phyloP scores from a whole-genome alignment of 2,329 filamentous ascomycete genomes.

The Aspergillus brunneoviolaceus region DNA sequence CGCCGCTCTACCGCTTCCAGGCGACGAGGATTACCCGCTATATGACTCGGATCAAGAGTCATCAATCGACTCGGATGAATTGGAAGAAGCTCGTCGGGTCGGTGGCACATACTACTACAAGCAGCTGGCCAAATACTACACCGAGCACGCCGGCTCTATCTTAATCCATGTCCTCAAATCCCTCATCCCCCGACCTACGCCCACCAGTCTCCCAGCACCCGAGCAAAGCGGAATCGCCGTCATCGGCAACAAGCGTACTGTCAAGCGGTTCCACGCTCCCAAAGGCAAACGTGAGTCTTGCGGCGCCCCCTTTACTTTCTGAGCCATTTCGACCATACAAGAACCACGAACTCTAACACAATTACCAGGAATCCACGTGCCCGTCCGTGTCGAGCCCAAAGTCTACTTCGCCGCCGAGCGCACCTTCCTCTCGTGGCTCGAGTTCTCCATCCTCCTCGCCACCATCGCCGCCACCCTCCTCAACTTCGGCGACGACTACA shows the following conservation, averaged over 20 bases:
- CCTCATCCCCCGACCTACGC: constrained; percentile 53
- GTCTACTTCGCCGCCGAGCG: constrained; percentile 96
- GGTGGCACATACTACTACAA: constrained; percentile 75
- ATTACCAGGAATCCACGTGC: constrained; percentile 79
- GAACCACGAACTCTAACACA: constrained; percentile 10
- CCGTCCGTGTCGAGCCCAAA: constrained; percentile 93
- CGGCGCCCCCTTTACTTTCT: neutral
- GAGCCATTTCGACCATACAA: neutral
- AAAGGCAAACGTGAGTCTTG: constrained; percentile 52
- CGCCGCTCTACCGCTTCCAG: constrained; percentile 56
- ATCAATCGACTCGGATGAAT: constrained; percentile 64
- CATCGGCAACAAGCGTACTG: constrained; percentile 46
- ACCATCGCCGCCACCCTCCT: constrained; percentile 80
- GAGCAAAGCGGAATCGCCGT: constrained; percentile 40
- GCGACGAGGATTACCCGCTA: constrained; percentile 73
- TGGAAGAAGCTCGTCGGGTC: constrained; percentile 74
- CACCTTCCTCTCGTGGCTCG: constrained; percentile 95
- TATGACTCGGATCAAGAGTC: constrained; percentile 91
- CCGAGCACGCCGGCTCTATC: constrained; percentile 49
- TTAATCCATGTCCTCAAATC: constrained; percentile 48
- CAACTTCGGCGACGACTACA: constrained; percentile 67
- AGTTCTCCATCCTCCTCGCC: constrained; percentile 93
- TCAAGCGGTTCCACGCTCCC: constrained; percentile 58
- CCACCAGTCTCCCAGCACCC: constrained; percentile 39
- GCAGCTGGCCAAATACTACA: constrained; percentile 56